Evolutionary conservation across 768 basidiomycete genomes (phyloP).

Genomic region (Lactarius hatsudake): DNA sequence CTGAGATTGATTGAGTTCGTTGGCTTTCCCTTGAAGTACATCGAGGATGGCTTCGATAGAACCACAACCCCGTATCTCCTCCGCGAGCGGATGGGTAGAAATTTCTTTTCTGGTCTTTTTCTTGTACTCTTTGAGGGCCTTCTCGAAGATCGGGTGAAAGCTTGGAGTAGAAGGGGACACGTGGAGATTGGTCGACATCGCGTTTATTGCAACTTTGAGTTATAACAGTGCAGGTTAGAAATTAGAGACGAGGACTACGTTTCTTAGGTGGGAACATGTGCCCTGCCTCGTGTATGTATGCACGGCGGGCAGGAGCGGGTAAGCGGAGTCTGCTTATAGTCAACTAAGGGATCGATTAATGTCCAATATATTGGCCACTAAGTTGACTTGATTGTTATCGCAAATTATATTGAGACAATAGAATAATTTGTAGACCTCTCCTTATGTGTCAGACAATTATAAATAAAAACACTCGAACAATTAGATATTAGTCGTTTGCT

Average conservation of each 20-base stretch:
- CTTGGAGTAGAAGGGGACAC: not conserved
- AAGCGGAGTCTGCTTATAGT: too few relatives aligned
- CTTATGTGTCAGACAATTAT: too few relatives aligned
- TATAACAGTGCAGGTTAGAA: not conserved
- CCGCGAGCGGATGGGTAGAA: not conserved
- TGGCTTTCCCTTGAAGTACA: not conserved
- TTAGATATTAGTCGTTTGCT: too few relatives aligned
- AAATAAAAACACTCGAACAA: too few relatives aligned
- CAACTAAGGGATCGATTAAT: too few relatives aligned
- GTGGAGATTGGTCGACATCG: not conserved
- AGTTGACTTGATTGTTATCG: too few relatives aligned
- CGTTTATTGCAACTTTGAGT: not conserved
- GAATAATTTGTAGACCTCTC: too few relatives aligned
- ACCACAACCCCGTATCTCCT: not conserved
- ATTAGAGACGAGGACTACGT: not conserved
- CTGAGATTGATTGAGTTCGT: not conserved
- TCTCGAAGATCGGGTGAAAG: not conserved
- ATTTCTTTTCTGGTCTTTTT: not conserved
- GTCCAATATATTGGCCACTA: too few relatives aligned
- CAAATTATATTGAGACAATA: too few relatives aligned
- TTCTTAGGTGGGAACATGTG: too few relatives aligned
- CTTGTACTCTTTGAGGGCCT: not conserved
- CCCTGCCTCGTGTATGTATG: too few relatives aligned
- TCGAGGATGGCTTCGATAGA: not conserved
- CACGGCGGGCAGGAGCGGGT: too few relatives aligned